Conservation (phyloP, 495 filamentous ascomycete genomes). For the Tuber indicum region DNA sequence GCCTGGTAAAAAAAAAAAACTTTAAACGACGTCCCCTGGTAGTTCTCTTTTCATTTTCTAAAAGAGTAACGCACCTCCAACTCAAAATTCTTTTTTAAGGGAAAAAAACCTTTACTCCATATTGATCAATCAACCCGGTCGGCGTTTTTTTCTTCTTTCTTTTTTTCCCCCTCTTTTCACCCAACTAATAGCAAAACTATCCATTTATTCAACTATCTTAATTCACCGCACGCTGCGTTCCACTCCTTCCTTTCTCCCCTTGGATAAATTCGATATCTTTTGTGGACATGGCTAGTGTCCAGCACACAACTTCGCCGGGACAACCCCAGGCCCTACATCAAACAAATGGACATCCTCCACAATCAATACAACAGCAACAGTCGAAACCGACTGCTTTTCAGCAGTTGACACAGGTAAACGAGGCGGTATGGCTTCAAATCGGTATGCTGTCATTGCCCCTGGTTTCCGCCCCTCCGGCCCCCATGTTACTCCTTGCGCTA, state of each 20-base stretch:
- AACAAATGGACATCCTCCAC: constrained; percentile 40
- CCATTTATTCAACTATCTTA: not conserved
- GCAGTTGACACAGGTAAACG: constrained; percentile 62
- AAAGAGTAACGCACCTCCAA: not conserved
- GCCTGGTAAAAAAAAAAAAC: not conserved
- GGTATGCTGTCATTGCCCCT: constrained; percentile 52
- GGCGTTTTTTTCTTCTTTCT: not conserved
- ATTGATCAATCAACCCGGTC: not conserved
- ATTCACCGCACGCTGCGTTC: not conserved
- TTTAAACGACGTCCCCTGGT: not conserved
- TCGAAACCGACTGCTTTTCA: constrained; percentile 55
- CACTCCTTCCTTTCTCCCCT: not conserved
- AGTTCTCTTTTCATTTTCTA: not conserved
- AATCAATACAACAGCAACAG: constrained; percentile 51
- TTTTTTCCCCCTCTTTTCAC: not conserved
- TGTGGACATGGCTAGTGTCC: constrained; percentile 32
- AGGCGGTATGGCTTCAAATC: constrained; percentile 87
- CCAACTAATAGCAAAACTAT: not conserved
- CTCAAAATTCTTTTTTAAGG: not conserved
- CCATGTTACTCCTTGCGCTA: not conserved
- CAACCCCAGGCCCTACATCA: constrained; percentile 39
- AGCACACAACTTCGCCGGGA: constrained; percentile 37
- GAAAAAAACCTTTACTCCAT: not conserved
- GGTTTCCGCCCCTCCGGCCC: constrained; percentile 15
- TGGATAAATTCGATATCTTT: not conserved